A percentile compares a stretch with the other conserved stretches of the same genome.
phyloP scores from a whole-genome alignment of 1,139 yeast species.

The Debaryomyces nepalensis region DNA sequence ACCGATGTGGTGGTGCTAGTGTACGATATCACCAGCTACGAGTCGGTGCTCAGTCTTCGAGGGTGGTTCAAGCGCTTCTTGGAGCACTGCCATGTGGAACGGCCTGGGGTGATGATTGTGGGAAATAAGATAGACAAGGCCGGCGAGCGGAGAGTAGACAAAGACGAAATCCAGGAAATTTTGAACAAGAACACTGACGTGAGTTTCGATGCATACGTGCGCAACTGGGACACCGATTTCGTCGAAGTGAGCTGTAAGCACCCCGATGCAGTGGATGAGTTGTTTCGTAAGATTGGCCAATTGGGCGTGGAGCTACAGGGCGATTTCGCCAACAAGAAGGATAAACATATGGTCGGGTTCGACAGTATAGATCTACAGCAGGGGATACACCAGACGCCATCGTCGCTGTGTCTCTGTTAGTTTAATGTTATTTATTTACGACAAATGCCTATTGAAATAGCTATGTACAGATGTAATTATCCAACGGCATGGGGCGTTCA shows the following conservation, averaged over 20 bases:
- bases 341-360: slow-evolving; percentile 36
- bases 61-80: slow-evolving; percentile 58
- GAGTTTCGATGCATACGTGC: slow-evolving; percentile 38
- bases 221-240: slow-evolving; percentile 48
- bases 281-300: slow-evolving; percentile 51
- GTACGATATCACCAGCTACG: slow-evolving; percentile 61
- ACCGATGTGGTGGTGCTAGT: slow-evolving; percentile 62
- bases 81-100: slow-evolving; percentile 53
- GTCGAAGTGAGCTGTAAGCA: slow-evolving; percentile 50
- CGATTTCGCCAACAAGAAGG: slow-evolving; percentile 19
- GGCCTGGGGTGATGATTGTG: slow-evolving; percentile 56
- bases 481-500: neutral
- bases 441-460: slow-evolving; percentile 2
- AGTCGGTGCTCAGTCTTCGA: slow-evolving; percentile 53
- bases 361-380: slow-evolving; percentile 44
- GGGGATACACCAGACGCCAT: slow-evolving; percentile 8
- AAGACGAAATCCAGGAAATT: slow-evolving; percentile 47
- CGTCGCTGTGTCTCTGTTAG: slow-evolving; percentile 31
- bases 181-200: slow-evolving; percentile 33
- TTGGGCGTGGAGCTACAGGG: slow-evolving; percentile 36
- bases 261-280: slow-evolving; percentile 39
- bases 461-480: slow-evolving; percentile 12
- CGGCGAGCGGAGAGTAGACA: slow-evolving; percentile 44
- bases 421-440: slow-evolving; percentile 3
- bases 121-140: slow-evolving; percentile 58